Conservation (phyloP, 2,329 filamentous ascomycete genomes). For the Hypoxylon sp. region DNA sequence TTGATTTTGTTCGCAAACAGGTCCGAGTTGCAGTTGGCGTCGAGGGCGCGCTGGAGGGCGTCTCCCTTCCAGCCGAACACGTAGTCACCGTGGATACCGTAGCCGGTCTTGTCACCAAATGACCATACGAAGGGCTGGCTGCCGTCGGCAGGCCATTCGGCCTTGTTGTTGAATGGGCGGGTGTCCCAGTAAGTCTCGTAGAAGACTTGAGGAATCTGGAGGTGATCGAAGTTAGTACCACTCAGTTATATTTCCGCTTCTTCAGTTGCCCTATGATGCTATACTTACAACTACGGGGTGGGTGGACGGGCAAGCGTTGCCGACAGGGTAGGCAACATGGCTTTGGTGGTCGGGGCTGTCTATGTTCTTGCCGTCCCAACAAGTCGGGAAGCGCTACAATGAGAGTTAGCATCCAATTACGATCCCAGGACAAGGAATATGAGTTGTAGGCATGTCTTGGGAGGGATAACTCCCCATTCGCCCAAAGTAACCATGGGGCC, state of each 20-base stretch:
- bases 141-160: conserved; percentile 55
- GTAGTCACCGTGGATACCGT: conserved; percentile 59
- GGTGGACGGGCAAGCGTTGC: conserved; percentile 51
- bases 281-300: conserved; percentile 48
- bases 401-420: background rate
- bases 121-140: conserved; percentile 54
- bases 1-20: conserved; percentile 52
- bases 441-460: background rate
- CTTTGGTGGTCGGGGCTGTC: conserved; percentile 53
- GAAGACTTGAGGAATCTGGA: conserved; percentile 57
- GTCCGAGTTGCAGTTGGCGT: conserved; percentile 55
- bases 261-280: background rate
- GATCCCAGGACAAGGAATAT: background rate
- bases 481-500: background rate
- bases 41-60: conserved; percentile 57
- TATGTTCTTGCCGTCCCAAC: conserved; percentile 53
- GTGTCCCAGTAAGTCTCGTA: conserved; percentile 61
- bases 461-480: background rate
- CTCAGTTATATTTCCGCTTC: background rate
- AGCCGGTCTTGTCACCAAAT: conserved; percentile 55
- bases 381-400: conserved; percentile 44
- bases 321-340: conserved; percentile 53
- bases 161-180: conserved; percentile 54
- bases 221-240: background rate
- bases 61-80: conserved; percentile 61